phyloP scores from a whole-genome alignment of 192 early-diverging fungal species.

The Backusella psychrophila region DNA sequence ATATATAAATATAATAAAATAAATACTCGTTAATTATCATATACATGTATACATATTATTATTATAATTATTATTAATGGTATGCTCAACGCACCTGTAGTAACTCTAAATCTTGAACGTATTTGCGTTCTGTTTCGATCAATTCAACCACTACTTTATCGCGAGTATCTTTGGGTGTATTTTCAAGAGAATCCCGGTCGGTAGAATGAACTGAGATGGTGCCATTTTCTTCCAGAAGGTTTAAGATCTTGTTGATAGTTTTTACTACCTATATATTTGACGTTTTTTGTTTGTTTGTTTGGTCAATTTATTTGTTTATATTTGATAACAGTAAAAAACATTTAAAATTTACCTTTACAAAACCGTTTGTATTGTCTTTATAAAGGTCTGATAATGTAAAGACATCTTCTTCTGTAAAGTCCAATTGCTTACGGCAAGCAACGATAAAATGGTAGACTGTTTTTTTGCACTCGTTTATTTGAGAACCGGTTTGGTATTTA shows the following conservation, averaged over 20 bases:
- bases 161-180: slow-evolving; percentile 82
- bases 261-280: slow-evolving; percentile 65
- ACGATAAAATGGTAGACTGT: slow-evolving; percentile 87
- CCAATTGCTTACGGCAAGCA: slow-evolving; percentile 75
- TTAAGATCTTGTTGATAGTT: slow-evolving; percentile 74
- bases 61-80: not conserved
- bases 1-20: not conserved
- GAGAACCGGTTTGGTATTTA: slow-evolving; percentile 50
- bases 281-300: not conserved
- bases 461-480: slow-evolving; percentile 74
- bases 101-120: slow-evolving; percentile 85
- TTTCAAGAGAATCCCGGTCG: slow-evolving; percentile 45
- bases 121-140: slow-evolving; percentile 91
- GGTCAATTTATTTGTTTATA: not conserved
- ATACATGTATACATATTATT: not conserved
- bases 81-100: slow-evolving; percentile 47
- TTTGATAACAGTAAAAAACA: not conserved
- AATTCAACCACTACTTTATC: slow-evolving; percentile 86
- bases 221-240: slow-evolving; percentile 71
- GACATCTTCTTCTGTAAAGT: slow-evolving; percentile 71
- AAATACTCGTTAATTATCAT: not conserved
- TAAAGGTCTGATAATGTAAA: slow-evolving; percentile 87
- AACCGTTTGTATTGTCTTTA: slow-evolving; percentile 94
- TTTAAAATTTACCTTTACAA: slow-evolving; percentile 76
- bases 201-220: slow-evolving; percentile 38